Percentiles rank a stretch among this genome's conserved stretches.
Conservation (phyloP, 176 grass and related monocot genomes). For the Oryza punctata region DNA sequence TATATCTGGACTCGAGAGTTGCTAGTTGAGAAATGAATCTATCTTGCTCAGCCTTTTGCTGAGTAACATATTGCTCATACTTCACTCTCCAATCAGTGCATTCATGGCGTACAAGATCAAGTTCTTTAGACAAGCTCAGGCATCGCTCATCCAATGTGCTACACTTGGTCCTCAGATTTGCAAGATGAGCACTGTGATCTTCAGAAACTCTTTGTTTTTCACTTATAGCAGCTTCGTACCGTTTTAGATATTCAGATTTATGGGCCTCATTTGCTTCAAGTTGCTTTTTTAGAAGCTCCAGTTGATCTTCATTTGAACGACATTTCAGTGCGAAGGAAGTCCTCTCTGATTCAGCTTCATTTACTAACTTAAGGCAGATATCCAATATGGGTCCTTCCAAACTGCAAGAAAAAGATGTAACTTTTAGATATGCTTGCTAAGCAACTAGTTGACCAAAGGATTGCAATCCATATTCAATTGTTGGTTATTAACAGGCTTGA, state of each 20-base stretch:
- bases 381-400: conserved; percentile 81
- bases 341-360: conserved; percentile 68
- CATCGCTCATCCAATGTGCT: conserved; percentile 71
- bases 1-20: conserved; percentile 57
- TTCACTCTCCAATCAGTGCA: conserved; percentile 68
- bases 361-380: conserved; percentile 68
- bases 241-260: conserved; percentile 74
- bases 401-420: conserved; percentile 43
- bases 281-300: conserved; percentile 72
- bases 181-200: conserved; percentile 58
- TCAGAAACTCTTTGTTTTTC: conserved; percentile 68
- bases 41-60: conserved; percentile 51
- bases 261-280: conserved; percentile 65
- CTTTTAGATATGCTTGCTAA: conserved; percentile 13
- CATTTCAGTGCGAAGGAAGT: conserved; percentile 66
- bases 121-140: conserved; percentile 59
- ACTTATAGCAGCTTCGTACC: conserved; percentile 59
- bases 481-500: neutral
- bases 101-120: conserved; percentile 56
- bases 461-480: neutral
- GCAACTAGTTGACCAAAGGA: neutral
- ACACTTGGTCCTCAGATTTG: conserved; percentile 68
- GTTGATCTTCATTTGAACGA: conserved; percentile 68
- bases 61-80: conserved; percentile 51
- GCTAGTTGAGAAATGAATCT: conserved; percentile 43